Conservation (phyloP, 768 basidiomycete genomes). For the Mrakia frigida region DNA sequence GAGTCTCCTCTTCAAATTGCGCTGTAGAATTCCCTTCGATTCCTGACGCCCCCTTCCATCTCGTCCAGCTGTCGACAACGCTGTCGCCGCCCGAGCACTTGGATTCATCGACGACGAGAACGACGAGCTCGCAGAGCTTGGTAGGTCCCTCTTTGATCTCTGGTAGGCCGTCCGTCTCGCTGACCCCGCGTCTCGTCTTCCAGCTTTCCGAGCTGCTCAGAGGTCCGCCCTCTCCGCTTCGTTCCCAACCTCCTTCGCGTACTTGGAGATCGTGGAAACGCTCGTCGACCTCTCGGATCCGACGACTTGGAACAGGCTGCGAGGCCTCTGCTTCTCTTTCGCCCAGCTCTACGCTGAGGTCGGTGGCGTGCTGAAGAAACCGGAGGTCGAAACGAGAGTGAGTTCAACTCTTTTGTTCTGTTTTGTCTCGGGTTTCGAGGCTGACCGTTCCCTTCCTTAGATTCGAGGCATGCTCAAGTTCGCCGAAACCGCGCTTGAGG, state of each 20-base stretch:
- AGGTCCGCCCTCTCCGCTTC: slow-evolving; percentile 11
- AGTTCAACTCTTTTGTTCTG: no score
- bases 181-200: not conserved
- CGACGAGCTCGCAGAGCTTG: not conserved
- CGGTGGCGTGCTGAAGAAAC: not conserved
- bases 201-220: not conserved
- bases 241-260: not conserved
- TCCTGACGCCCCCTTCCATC: not conserved
- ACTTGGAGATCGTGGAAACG: slow-evolving; percentile 1
- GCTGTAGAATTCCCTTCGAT: no score
- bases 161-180: no score
- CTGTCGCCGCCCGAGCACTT: not conserved
- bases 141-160: not conserved
- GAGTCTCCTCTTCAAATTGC: no score
- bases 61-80: not conserved
- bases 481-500: not conserved
- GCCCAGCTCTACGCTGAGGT: slow-evolving; percentile 7
- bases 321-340: not conserved
- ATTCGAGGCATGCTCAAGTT: not conserved
- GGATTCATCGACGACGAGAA: not conserved
- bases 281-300: slow-evolving; percentile 7
- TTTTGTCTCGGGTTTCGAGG: no score
- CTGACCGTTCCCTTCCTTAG: no score
- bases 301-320: not conserved
- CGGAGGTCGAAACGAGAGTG: not conserved